A percentile compares a stretch with the other conserved stretches of the same genome.
These are phyloP conservation scores for Phytophthora kernoviae DNA, from an alignment of 352 stramenopile genomes.

Conservation along the genomic window DNA sequence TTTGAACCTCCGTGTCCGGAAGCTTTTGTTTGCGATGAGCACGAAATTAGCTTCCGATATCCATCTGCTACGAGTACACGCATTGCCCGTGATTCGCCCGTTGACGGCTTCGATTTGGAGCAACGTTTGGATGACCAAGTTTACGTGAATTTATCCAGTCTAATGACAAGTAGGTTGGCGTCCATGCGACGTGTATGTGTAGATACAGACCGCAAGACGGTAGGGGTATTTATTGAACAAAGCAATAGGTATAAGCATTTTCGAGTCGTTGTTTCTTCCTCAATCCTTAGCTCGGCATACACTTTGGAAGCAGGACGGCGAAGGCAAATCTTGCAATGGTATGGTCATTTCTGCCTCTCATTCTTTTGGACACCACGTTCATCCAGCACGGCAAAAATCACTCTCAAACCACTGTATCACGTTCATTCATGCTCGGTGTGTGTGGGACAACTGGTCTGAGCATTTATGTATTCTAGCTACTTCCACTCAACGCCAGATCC, in stretches of 20 bases:
- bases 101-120: slow-evolving; percentile 4
- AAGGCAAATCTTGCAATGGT: too few species aligned
- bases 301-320: too few species aligned
- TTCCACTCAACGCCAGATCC: slow-evolving; percentile 66
- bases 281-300: too few species aligned
- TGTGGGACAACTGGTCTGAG: slow-evolving; percentile 1
- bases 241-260: slow-evolving; percentile 26
- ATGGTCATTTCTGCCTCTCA: too few species aligned
- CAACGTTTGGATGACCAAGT: slow-evolving; percentile 5
- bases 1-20: slow-evolving; percentile 6
- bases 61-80: not conserved
- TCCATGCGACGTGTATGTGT: slow-evolving; percentile 29
- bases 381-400: not conserved
- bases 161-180: slow-evolving; percentile 5
- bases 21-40: slow-evolving; percentile 5
- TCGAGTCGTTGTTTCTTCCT: not conserved
- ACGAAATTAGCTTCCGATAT: not conserved
- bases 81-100: not conserved
- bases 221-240: slow-evolving; percentile 42
- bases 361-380: too few species aligned
- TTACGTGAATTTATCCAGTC: slow-evolving; percentile 1
- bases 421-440: slow-evolving; percentile 24
- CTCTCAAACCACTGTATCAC: slow-evolving; percentile 1
- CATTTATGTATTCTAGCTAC: slow-evolving; percentile 33
- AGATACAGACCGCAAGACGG: slow-evolving; percentile 25